Base-by-base conservation (phyloP, 495 filamentous ascomycete species). In the Talaromyces borbonicus region DNA sequence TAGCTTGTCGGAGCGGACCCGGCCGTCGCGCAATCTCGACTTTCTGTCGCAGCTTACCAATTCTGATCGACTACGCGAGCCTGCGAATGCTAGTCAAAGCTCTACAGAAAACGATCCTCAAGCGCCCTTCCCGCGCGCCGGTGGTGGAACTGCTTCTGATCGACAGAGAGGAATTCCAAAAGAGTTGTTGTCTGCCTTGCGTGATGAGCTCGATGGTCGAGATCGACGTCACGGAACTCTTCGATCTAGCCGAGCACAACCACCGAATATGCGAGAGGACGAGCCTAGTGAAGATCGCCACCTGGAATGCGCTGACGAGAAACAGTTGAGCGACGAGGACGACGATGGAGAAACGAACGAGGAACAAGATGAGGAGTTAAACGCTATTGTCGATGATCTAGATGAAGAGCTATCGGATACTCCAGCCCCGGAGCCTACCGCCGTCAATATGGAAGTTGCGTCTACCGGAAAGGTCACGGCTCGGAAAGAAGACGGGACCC, bases 301-400 rank as follows among this genome's bases (percentile, higher is more conserved):
- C 0, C 63, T 99, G 3, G 92, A 97, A 63, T 97, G 92, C 60
- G 90, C 92, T 19, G 93, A 97, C 63, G 92, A 97, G 64, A 81
- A 82, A 57, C 86, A 86, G 43, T 60, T 96, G 6, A 81, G 80
- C 24, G 90, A 93, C 29, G 87, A 72, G 81, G 43, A 81, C 69
- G 84, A 88, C 45, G 83, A 85, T 20, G 75, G 77, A 7, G 68
- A 72, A 31, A 80, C 84, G 23, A 85, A 90, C 7, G 71, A 73
- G 12, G 80, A 79, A 8, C 79, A 82, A 18, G 76, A 76, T 24
- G 76, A 77, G 46, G 80, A 80, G 37, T 68, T 95, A 25, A 87
- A 94, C 56, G 82, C 85, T 48, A 85, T 98, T 39, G 80, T 97
- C 15, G 88, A 87, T 56, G 87, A 95, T 55, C 67, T 98, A 2